These are phyloP conservation scores for Pseudozyma hubeiensis DNA, from an alignment of 1,284 basidiomycete genomes.

Conservation along the genomic window DNA sequence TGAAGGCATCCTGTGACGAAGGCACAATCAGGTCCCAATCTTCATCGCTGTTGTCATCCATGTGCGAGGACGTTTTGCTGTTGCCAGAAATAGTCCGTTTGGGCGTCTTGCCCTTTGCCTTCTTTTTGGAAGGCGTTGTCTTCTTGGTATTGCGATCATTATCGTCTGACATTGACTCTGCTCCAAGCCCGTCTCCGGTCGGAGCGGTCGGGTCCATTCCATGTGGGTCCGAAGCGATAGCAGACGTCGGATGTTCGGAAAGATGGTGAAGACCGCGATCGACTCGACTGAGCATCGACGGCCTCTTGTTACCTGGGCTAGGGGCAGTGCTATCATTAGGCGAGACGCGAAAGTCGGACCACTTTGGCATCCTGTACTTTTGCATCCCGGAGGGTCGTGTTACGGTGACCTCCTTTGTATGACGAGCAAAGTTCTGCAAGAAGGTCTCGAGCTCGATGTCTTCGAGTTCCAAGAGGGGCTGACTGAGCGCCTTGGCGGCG, in stretches of 20 bases:
- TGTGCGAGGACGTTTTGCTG: not conserved
- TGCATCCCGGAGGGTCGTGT: slow-evolving; percentile 34
- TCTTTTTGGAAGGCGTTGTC: slow-evolving; percentile 20
- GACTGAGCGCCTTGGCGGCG: slow-evolving; percentile 50
- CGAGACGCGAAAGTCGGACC: slow-evolving; percentile 65
- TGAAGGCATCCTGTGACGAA: slow-evolving; percentile 16
- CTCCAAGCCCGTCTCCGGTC: slow-evolving; percentile 7
- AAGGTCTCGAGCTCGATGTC: slow-evolving; percentile 66
- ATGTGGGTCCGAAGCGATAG: not conserved
- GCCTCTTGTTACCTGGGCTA: slow-evolving; percentile 24
- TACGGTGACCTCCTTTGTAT: slow-evolving; percentile 65
- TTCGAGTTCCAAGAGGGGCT: slow-evolving; percentile 64
- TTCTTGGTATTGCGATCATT: slow-evolving; percentile 1
- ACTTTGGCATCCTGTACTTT: slow-evolving; percentile 63
- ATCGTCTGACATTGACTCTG: slow-evolving; percentile 6
- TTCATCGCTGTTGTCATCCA: slow-evolving; percentile 15
- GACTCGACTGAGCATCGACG: slow-evolving; percentile 60
- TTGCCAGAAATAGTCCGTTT: slow-evolving; percentile 15
- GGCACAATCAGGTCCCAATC: slow-evolving; percentile 54
- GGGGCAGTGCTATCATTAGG: slow-evolving; percentile 36
- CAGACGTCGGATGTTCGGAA: slow-evolving; percentile 3
- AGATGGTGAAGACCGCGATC: slow-evolving; percentile 62
- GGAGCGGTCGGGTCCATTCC: not conserved
- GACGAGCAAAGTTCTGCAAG: slow-evolving; percentile 62
- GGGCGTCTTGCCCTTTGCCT: slow-evolving; percentile 22